Evolutionary conservation across 257 asterid genomes (phyloP), one percentile per base, ranked within the genome.

Genomic region (Lithospermum erythrorhizon): DNA sequence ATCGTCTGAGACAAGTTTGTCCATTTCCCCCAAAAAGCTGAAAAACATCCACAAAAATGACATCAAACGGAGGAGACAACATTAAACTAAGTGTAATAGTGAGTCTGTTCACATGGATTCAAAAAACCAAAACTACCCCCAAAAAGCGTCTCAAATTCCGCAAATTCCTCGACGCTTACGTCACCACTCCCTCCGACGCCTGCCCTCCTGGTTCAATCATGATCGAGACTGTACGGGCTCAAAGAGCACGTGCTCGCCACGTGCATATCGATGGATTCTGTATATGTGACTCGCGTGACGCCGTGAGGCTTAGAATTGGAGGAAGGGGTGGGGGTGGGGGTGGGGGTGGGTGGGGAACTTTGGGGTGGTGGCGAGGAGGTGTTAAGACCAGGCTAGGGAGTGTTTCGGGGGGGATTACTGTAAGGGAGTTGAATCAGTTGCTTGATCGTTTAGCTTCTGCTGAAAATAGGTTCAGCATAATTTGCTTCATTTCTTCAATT

Each of bases 211-310:
- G n/a, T 90, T 91, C 37, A 95, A 91, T 70, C 90, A 95, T 22
- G 96, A 86, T 75, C 95, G 98, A 13, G 96, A 90, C 19, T 81
- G 49, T 91, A 91, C 65, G 98, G 98, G 0, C 88, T 91, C 51
- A 86, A 84, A 8, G 96, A 91, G 82, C 96, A 86, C 79, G 96
- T 73, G 21, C 95, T 91, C 13, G 90, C 98, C 63, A 88, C 93
- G 0, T 88, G 90, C 81, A 76, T 91, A 84, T 91, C 41, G 95
- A 91, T 63, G 98, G 96, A 57, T 86, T 91, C 45, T 95, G 85
- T 67, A 82, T 91, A 73, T 94, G 96, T 60, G 98, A 91, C 57
- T 84, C 98, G 60, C 71, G 87, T 29, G 96, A 91, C 73, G 81
- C 98, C 48, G 88, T 77, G 57, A 84, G 81, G 65, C 86, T 91